Conservation (phyloP, 139 green algal species). For the Haematococcus lacustris region DNA sequence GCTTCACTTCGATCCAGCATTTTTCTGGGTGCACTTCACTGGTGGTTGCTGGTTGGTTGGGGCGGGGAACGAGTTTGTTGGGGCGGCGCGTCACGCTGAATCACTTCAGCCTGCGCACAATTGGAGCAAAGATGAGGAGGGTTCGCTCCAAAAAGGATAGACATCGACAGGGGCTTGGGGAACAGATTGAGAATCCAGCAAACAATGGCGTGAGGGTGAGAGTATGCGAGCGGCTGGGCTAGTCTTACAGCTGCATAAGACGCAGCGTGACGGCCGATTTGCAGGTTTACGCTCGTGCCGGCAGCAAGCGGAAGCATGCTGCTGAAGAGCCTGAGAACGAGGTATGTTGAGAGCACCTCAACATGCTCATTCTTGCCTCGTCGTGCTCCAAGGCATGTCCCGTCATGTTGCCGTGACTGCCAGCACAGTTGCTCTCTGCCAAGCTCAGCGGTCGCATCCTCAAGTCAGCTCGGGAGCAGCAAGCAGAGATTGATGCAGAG, state of each 20-base stretch:
- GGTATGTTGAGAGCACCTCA: background rate
- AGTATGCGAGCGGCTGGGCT: background rate
- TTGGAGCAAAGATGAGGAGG: conserved; percentile 2
- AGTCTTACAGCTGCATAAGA: background rate
- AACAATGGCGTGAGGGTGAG: conserved; percentile 61
- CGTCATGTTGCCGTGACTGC: background rate
- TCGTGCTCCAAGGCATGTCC: background rate
- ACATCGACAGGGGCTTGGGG: conserved; percentile 55
- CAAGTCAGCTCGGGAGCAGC: conserved; percentile 68
- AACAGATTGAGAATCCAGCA: conserved; percentile 60
- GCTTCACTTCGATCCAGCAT: background rate
- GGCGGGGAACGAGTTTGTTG: background rate
- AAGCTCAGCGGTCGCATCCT: conserved; percentile 69
- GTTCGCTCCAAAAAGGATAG: conserved; percentile 2
- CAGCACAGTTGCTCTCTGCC: conserved; percentile 5
- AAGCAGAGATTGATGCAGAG: conserved; percentile 76
- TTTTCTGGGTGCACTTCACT: background rate
- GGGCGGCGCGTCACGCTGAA: background rate
- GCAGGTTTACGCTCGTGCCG: background rate
- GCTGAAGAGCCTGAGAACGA: conserved; percentile 24
- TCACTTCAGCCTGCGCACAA: background rate
- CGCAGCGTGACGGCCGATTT: background rate
- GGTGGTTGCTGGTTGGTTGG: background rate
- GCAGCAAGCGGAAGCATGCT: conserved; percentile 23
- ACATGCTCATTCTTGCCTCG: background rate